A percentile compares a stretch with the other conserved stretches of the same genome.
phyloP scores from a whole-genome alignment of 2,329 filamentous ascomycete species.

The Didymella glomerata region DNA sequence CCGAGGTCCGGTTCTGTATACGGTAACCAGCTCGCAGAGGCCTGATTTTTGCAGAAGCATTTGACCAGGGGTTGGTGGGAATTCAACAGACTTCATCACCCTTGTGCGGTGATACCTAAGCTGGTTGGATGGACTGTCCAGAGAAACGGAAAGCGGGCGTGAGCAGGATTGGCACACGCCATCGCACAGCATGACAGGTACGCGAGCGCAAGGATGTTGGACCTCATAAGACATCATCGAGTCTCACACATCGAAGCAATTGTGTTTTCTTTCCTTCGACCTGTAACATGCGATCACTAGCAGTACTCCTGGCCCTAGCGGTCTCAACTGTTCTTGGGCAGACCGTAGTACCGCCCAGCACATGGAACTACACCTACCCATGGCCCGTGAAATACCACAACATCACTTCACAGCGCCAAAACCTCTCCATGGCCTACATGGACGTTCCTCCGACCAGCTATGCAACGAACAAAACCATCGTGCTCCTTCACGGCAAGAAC shows the following conservation, averaged over 20 bases:
- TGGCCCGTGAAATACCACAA: slow-evolving; percentile 59
- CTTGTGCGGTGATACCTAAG: background rate
- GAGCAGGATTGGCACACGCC: slow-evolving; percentile 20
- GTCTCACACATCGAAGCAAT: background rate
- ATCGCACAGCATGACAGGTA: slow-evolving; percentile 23
- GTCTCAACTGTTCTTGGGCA: slow-evolving; percentile 18
- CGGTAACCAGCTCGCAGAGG: background rate
- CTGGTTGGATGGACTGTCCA: background rate
- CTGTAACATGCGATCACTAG: slow-evolving; percentile 18
- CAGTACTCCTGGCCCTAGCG: slow-evolving; percentile 10
- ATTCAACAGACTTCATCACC: background rate
- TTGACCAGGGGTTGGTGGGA: background rate
- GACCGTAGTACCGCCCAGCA: slow-evolving; percentile 26
- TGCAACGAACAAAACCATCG: slow-evolving; percentile 54
- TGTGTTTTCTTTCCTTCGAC: background rate
- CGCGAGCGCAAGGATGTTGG: slow-evolving; percentile 23
- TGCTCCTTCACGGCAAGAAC: slow-evolving; percentile 65
- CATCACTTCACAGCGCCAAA: slow-evolving; percentile 58
- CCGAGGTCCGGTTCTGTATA: background rate
- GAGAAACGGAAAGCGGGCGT: slow-evolving; percentile 5
- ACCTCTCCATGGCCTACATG: slow-evolving; percentile 66
- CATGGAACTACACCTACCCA: slow-evolving; percentile 58
- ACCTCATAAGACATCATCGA: slow-evolving; percentile 8
- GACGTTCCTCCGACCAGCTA: slow-evolving; percentile 55
- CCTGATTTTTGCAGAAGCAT: background rate